Base-by-base conservation (phyloP, 2,329 filamentous ascomycete genomes). In the Aureobasidium sp. region DNA sequence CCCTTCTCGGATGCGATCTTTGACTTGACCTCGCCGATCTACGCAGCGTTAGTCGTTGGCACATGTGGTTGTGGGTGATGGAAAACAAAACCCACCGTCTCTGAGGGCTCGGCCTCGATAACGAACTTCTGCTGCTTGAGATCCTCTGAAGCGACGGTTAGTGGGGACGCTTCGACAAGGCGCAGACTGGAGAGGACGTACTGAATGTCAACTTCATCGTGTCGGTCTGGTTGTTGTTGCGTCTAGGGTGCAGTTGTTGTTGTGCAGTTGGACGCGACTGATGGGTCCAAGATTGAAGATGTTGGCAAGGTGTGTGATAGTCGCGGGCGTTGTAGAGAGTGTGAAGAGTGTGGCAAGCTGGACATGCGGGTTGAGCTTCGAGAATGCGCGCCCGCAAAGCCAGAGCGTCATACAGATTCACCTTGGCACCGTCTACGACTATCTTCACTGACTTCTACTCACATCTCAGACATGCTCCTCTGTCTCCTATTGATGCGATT, bases 41-140 rank as follows among this genome's bases (percentile, higher is more conserved):
- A 42, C 2, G 10, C 13, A 33, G n/a, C 6, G 29, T 54, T 21
- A 40, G 45, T 33, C 2, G 27, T 43, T 37, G 46, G 15, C n/a
- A 5, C 15, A 38, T 43, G 25, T 10, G 23, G 58, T 35, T n/a
- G 23, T 19, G 21, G 4, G 9, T 5, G 1, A 13, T 33, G 31
- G 29, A 29, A 19, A n/a, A n/a, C n/a, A n/a, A 27, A 45, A 17
- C 88, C 70, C 86, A 96, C 92, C 74, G 90, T 89, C 74, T 96
- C 92, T 66, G 88, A 86, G 65, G 92, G 90, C 75, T 97, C 92
- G 71, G 91, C 90, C 68, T 97, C 93, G 80, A 99, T 88, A 71
- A 87, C 86, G 78, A 99, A 99, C 81, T 96, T 96, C 75, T 96
- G 89, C 77, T 97, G 94, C 82, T 96, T 97, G 71, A 99, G 83